A percentile compares a stretch with the other conserved stretches of the same genome.
Evolutionary conservation across 139 green algal species (phyloP).

Genomic region (Picochlorum sp.): DNA sequence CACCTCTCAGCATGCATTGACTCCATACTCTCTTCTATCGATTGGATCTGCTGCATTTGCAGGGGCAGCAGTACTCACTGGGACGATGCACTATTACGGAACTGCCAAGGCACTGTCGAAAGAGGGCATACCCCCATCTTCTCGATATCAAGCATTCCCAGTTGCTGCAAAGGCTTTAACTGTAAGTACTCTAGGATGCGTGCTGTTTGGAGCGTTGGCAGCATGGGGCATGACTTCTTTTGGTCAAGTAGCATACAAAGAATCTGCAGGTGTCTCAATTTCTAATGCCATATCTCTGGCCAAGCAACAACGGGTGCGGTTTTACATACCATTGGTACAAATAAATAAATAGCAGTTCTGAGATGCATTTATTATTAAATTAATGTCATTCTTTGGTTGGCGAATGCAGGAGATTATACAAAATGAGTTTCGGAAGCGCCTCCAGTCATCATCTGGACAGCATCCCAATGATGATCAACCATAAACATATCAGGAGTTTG

Average conservation of each 20-base stretch:
- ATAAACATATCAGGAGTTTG: no score
- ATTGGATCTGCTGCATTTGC: not conserved
- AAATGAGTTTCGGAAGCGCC: no score
- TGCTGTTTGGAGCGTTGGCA: constrained; percentile 9
- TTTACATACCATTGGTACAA: not conserved
- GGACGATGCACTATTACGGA: constrained; percentile 10
- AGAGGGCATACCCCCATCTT: constrained; percentile 30
- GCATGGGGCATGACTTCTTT: constrained; percentile 11
- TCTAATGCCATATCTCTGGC: constrained; percentile 18
- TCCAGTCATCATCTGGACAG: no score
- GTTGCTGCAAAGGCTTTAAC: constrained; percentile 29
- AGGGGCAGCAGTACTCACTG: not conserved
- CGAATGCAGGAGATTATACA: no score
- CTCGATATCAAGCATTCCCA: constrained; percentile 24
- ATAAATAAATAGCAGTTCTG: no score
- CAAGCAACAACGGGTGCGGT: constrained; percentile 20
- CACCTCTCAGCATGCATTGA: not conserved
- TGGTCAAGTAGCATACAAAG: constrained; percentile 7
- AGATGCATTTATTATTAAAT: no score
- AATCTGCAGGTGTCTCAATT: constrained; percentile 17
- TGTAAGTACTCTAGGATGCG: constrained; percentile 16
- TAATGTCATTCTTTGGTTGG: no score
- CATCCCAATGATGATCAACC: no score
- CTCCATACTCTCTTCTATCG: not conserved
- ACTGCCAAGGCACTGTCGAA: constrained; percentile 35